Conservation (phyloP, 2,329 filamentous ascomycete species). For the Septoria linicola region DNA sequence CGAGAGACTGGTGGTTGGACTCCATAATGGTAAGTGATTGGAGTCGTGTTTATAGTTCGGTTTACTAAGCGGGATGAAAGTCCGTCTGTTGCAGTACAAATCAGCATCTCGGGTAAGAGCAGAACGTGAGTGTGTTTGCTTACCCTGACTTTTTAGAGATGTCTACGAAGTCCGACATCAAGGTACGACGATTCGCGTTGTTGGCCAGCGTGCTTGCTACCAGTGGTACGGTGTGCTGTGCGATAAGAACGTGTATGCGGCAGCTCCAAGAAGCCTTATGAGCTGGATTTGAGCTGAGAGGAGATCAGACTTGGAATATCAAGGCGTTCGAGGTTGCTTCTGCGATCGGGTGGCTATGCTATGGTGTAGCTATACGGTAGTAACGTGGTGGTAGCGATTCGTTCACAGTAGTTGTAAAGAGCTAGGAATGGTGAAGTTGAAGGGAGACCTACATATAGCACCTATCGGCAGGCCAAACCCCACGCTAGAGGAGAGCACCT, state of each 20-base stretch:
- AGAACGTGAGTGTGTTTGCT: too few relatives aligned
- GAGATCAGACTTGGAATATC: too few relatives aligned
- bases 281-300: not conserved
- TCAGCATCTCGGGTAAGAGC: too few relatives aligned
- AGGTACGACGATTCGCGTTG: constrained; percentile 19
- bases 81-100: constrained; percentile 32
- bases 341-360: not conserved
- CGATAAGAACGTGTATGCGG: constrained; percentile 16
- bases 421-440: constrained; percentile 9
- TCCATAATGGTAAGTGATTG: constrained; percentile 48
- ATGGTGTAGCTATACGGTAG: constrained; percentile 3
- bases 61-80: constrained; percentile 47
- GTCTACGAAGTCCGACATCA: constrained; percentile 40
- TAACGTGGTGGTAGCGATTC: not conserved
- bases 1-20: constrained; percentile 37
- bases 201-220: constrained; percentile 13
- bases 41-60: constrained; percentile 37
- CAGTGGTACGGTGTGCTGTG: constrained; percentile 5
- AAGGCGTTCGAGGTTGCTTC: too few relatives aligned
- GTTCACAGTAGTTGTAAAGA: not conserved
- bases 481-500: constrained; percentile 10
- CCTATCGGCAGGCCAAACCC: constrained; percentile 7
- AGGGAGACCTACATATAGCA: constrained; percentile 14
- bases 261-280: constrained; percentile 11
- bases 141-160: constrained; percentile 46